Base-by-base conservation (phyloP, 305 asterid species). In the Striga hermonthica region DNA sequence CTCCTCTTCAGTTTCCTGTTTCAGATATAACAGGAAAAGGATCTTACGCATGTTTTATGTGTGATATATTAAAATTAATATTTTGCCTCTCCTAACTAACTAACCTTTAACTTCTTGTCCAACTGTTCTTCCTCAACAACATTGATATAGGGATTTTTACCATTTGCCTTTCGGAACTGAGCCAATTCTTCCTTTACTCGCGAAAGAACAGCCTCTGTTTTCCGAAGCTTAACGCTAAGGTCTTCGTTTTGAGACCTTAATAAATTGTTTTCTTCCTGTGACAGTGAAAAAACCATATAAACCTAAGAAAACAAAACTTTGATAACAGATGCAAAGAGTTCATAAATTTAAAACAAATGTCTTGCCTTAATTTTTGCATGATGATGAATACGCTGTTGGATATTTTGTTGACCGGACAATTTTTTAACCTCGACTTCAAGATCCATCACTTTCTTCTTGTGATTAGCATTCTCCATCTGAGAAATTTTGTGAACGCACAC, bases 351-450 rank as follows among this genome's bases (percentile, higher is more conserved):
- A 41, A 69, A 40, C 55, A 4, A 60, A 53, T 72, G 35, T 47
- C 80, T 68, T 77, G 70, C 99, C 95, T 94, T 94, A 13, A 88
- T 91, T 83, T 91, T 94, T 35, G 98, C 93, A 75, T 94, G 99
- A 80, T 94, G 99, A 74, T 91, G 98, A 78, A 94, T 94, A 34
- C 98, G 93, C 71, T 94, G 98, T 50, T 94, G 98, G 75, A 94
- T 84, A 74, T 94, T 94, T 74, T 94, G 98, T 71, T 94, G 98
- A 61, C 95, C 98, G 12, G 95, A 86, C 76, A 94, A 71, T 80
- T 88, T 89, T 74, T 83, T 81, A 67, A 91, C 75, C 76, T 87
- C 97, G 13, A 57, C 78, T 78, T 94, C 99, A 55, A 94, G 95
- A 56, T 85, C 97, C 63, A 75, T 80, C 38, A 81, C 86, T 81